Percentiles rank a stretch among this genome's conserved stretches.
Evolutionary conservation across 2,329 filamentous ascomycete species (phyloP).

Genomic region (Aspergillus sp.): DNA sequence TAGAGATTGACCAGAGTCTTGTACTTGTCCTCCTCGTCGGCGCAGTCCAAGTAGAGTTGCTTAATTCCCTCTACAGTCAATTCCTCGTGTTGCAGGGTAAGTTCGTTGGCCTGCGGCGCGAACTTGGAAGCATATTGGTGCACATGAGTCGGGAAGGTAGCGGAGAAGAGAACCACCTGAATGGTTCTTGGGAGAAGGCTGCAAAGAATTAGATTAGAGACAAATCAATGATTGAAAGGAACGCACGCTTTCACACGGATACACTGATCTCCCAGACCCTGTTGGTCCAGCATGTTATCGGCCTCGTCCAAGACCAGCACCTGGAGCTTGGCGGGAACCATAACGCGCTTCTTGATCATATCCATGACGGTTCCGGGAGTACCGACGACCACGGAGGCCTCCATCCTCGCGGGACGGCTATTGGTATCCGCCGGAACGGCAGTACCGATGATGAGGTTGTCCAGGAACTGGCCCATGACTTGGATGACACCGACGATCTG

Average conservation of each 20-base stretch:
- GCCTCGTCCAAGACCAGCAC: conserved; percentile 93
- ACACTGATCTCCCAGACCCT: conserved; percentile 93
- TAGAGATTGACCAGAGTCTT: conserved; percentile 87
- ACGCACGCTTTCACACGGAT: conserved; percentile 79
- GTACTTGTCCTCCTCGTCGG: conserved; percentile 79
- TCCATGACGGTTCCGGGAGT: conserved; percentile 94
- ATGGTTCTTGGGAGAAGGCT: conserved; percentile 70
- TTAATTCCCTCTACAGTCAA: conserved; percentile 96
- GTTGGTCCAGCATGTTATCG: conserved; percentile 97
- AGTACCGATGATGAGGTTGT: conserved; percentile 70
- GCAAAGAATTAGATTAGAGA: conserved; percentile 15
- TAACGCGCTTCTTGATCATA: conserved; percentile 70
- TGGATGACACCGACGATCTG: conserved; percentile 87
- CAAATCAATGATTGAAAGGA: background rate
- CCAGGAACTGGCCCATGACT: conserved; percentile 80
- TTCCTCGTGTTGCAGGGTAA: conserved; percentile 85
- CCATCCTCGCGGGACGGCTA: conserved; percentile 65
- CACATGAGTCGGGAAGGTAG: conserved; percentile 85
- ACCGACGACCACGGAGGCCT: conserved; percentile 80
- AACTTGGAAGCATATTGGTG: conserved; percentile 80
- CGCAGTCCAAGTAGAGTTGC: conserved; percentile 95
- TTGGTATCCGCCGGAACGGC: conserved; percentile 75
- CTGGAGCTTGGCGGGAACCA: conserved; percentile 70
- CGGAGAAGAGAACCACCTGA: conserved; percentile 95
- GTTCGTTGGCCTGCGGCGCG: conserved; percentile 78